phyloP scores from a whole-genome alignment of 2,329 filamentous ascomycete genomes.

The Trichophyton simii region DNA sequence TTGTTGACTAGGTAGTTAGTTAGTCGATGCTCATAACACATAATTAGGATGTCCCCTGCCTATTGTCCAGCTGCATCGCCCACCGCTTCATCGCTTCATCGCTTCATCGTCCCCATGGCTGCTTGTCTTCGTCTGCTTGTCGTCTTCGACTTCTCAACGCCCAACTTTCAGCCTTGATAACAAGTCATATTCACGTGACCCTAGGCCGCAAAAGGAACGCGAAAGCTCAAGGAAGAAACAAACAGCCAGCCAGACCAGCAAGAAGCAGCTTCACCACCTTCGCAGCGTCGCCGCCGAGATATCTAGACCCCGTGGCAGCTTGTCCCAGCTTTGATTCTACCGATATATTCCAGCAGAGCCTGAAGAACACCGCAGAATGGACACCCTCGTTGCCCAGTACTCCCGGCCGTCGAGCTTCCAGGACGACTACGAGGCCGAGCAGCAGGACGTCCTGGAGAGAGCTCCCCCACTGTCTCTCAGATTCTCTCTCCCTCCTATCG shows the following conservation, averaged over 20 bases:
- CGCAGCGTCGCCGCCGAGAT: background rate
- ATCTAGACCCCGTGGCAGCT: background rate
- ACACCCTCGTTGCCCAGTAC: slow-evolving; percentile 86
- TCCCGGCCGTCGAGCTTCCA: slow-evolving; percentile 63
- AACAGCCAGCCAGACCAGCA: background rate
- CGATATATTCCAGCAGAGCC: background rate
- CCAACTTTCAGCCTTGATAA: background rate
- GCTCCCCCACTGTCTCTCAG: slow-evolving; percentile 72
- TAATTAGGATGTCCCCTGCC: background rate
- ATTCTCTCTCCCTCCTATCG: slow-evolving; percentile 88
- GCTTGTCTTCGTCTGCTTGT: background rate
- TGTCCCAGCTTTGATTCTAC: background rate
- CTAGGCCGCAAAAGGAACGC: slow-evolving; percentile 1
- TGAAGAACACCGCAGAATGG: slow-evolving; percentile 46
- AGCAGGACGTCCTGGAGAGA: slow-evolving; percentile 59
- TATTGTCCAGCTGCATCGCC: background rate
- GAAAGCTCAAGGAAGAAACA: background rate
- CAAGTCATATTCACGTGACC: background rate
- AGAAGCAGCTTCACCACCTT: background rate
- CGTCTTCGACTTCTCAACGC: background rate
- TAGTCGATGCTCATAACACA: background rate
- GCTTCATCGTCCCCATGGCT: background rate
- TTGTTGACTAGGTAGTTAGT: background rate
- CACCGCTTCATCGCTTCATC: background rate
- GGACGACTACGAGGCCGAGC: slow-evolving; percentile 61